Evolutionary conservation across 371 early-diverging fungal genomes (phyloP).

Genomic region (Mortierella sp.): DNA sequence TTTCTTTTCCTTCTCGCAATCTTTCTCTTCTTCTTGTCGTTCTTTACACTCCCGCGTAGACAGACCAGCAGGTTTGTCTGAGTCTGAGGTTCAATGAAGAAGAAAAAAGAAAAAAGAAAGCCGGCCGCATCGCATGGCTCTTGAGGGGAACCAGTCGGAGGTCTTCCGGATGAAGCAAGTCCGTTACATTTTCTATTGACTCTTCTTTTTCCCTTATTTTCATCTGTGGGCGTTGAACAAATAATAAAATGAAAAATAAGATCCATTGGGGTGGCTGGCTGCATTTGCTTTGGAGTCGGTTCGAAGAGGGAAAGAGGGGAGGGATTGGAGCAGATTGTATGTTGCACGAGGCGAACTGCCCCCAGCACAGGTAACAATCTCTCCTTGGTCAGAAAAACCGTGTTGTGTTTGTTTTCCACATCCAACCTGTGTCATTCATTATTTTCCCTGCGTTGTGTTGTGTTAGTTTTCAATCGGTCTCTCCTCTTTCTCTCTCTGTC

Average conservation of each 20-base stretch:
- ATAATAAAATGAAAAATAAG: neutral
- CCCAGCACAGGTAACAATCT: conserved; percentile 9
- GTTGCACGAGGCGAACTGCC: conserved; percentile 7
- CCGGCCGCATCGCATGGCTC: conserved; percentile 8
- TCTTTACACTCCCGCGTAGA: no score
- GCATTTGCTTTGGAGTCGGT: neutral
- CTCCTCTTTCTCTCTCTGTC: neutral
- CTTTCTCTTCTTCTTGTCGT: no score
- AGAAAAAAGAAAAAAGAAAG: neutral
- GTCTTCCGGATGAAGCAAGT: conserved; percentile 14
- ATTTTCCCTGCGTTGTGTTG: neutral
- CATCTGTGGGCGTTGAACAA: neutral
- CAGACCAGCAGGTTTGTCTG: conserved; percentile 1
- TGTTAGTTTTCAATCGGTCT: neutral
- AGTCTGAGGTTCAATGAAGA: conserved; percentile 8
- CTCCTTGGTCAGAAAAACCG: neutral
- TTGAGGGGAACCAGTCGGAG: conserved; percentile 14
- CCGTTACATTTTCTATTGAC: neutral
- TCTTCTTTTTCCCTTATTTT: neutral
- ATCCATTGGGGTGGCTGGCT: conserved; percentile 2
- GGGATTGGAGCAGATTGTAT: conserved; percentile 5
- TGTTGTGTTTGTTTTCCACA: neutral
- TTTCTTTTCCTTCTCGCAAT: no score
- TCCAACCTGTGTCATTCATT: neutral
- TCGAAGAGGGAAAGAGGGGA: neutral